Evolutionary conservation across 495 filamentous ascomycete genomes (phyloP).

Genomic region (Xylaria nigripes): DNA sequence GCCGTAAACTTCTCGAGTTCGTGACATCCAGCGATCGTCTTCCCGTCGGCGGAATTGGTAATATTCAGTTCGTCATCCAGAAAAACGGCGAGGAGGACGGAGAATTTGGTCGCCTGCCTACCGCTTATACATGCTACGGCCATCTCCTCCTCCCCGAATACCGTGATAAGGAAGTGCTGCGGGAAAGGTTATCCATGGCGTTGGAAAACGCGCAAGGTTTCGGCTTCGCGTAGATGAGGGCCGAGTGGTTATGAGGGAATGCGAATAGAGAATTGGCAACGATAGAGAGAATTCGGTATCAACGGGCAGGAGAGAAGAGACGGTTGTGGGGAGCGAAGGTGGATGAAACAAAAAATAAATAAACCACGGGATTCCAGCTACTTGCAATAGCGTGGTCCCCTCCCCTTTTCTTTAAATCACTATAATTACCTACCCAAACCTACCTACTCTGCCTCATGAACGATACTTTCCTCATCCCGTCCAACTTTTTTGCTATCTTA

Average conservation of each 20-base stretch:
- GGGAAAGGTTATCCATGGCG: slow-evolving; percentile 67
- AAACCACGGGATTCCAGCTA: too few species aligned
- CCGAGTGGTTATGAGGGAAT: neutral
- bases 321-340: too few species aligned
- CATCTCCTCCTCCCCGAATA: slow-evolving; percentile 82
- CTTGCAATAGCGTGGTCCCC: too few species aligned
- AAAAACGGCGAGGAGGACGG: slow-evolving; percentile 63
- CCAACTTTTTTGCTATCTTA: too few species aligned
- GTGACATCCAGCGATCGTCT: slow-evolving; percentile 89
- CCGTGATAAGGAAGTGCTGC: slow-evolving; percentile 54
- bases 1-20: slow-evolving; percentile 74
- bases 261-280: neutral
- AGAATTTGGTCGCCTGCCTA: slow-evolving; percentile 54
- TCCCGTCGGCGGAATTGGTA: slow-evolving; percentile 72
- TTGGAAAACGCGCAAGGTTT: slow-evolving; percentile 92
- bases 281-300: too few species aligned
- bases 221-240: slow-evolving; percentile 48
- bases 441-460: too few species aligned
- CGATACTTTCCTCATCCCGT: too few species aligned
- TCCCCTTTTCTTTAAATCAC: too few species aligned
- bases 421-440: too few species aligned
- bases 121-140: slow-evolving; percentile 83
- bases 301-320: neutral
- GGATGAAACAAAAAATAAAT: too few species aligned
- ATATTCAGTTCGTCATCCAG: slow-evolving; percentile 74